A percentile compares a stretch with the other conserved stretches of the same genome.
Evolutionary conservation across 1,284 basidiomycete genomes (phyloP).

Genomic region (Cutaneotrichosporon spelunceum): DNA sequence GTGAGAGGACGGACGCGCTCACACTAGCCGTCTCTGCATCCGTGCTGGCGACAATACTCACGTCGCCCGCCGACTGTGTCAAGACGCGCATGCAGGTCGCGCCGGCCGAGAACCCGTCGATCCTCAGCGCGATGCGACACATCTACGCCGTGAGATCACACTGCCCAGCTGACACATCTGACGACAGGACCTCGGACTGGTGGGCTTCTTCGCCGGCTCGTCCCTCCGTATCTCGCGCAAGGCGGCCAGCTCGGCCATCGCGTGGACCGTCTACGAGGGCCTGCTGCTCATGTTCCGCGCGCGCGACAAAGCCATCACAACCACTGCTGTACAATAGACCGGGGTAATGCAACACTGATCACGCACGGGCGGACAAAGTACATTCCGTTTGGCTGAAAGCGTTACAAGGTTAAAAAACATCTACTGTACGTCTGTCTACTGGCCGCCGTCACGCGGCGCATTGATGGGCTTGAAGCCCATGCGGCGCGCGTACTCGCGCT

Average conservation of each 20-base stretch:
- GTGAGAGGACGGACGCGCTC: neutral
- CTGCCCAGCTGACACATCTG: constrained; percentile 1
- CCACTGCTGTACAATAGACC: constrained; percentile 5
- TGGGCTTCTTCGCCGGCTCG: constrained; percentile 81
- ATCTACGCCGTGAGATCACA: constrained; percentile 63
- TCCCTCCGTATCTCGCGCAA: constrained; percentile 80
- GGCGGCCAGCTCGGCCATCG: constrained; percentile 83
- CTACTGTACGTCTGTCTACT: neutral
- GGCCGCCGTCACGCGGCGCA: constrained; percentile 18
- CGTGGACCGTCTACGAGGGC: constrained; percentile 88
- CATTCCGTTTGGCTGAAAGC: neutral
- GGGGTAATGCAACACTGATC: constrained; percentile 4
- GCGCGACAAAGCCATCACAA: neutral
- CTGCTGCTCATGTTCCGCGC: constrained; percentile 56
- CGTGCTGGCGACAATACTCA: constrained; percentile 72
- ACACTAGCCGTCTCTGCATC: constrained; percentile 66
- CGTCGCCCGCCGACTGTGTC: constrained; percentile 86
- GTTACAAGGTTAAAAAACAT: neutral
- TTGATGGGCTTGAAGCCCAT: constrained; percentile 70
- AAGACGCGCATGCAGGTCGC: constrained; percentile 92
- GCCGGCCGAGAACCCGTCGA: constrained; percentile 65
- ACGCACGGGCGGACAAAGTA: neutral
- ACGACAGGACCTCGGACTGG: constrained; percentile 66
- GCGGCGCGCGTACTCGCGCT: constrained; percentile 75
- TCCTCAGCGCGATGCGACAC: constrained; percentile 62